Base-by-base conservation (phyloP, 2,329 filamentous ascomycete genomes). In the Diaporthe sp. region DNA sequence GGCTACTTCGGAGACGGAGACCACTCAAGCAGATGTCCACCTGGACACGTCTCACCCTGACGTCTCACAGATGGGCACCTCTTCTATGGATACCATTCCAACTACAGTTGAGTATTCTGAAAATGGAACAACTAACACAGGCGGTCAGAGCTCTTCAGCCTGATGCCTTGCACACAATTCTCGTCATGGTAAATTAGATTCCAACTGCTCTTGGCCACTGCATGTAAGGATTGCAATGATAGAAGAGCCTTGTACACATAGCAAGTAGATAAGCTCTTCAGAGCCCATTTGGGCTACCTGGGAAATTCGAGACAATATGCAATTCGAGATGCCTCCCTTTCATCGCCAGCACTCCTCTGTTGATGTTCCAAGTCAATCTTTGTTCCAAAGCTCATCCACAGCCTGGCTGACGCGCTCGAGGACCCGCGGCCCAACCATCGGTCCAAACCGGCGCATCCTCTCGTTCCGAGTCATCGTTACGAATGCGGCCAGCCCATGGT, bases 391-490 rank as follows among this genome's bases (percentile, higher is more conserved):
- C 74, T 84, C 84, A 81, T 92, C 91, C 53, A 94, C 77, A 22
- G 86, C 78, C 46, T 79, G 80, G 73, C 88, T 89, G 4, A 92
- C 88, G 62, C 88, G 85, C 9, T 83, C 82, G 77, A 94, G 75
- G 42, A 93, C 84, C 58, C 84, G 86, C 39, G 82, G 82, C 1
- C 91, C 90, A 1, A 91, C 90, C 75, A 94, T 81, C 12, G 79
- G 80, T 53, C 85, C 87, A 79, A 94, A 93, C 2, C 80, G 80
- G 53, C 79, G 78, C 8, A 87, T 78, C 76, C 92, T 87, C 78
- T 91, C 86, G 22, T 85, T 83, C 1, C 79, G 79, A 2, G 83
- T 78, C 91, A 94, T 93, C 60, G 84, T 83, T 1, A 94, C 82
- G 78, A 94, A 93, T 1, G 81, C 84, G 2, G 86, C 82, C 34